These are phyloP conservation scores for Quercus berberidifolia DNA, from an alignment of 306 rosid genomes.

Conservation along the genomic window DNA sequence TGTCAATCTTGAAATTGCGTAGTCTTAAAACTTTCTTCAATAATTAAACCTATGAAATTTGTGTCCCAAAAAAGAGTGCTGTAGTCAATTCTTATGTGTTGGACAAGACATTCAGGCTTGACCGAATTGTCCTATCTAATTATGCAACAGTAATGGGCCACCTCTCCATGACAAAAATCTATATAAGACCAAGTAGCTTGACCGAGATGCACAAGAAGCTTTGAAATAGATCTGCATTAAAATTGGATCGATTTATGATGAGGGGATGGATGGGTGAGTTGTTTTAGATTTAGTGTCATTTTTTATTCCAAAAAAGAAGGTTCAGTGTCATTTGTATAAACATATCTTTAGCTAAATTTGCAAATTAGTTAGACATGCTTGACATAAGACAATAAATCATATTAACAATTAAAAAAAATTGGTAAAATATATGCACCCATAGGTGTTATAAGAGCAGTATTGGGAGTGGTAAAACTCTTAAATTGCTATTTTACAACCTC, in stretches of 20 bases:
- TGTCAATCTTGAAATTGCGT: background rate
- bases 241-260: background rate
- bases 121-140: no score
- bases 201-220: background rate
- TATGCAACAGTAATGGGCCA: background rate
- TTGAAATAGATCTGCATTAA: background rate
- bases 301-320: background rate
- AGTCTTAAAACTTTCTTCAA: background rate
- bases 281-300: background rate
- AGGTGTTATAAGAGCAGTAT: no score
- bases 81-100: no score
- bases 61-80: no score
- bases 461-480: no score
- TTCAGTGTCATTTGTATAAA: slow-evolving; percentile 24
- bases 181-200: background rate
- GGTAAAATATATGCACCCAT: no score
- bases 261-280: background rate
- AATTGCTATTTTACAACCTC: no score
- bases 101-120: no score
- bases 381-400: background rate
- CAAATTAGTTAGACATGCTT: slow-evolving; percentile 16
- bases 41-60: background rate
- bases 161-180: background rate
- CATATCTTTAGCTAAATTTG: slow-evolving; percentile 20
- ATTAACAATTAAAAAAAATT: no score